Evolutionary conservation across 495 filamentous ascomycete genomes (phyloP).

Genomic region (Aspergillus carlsbadensis): DNA sequence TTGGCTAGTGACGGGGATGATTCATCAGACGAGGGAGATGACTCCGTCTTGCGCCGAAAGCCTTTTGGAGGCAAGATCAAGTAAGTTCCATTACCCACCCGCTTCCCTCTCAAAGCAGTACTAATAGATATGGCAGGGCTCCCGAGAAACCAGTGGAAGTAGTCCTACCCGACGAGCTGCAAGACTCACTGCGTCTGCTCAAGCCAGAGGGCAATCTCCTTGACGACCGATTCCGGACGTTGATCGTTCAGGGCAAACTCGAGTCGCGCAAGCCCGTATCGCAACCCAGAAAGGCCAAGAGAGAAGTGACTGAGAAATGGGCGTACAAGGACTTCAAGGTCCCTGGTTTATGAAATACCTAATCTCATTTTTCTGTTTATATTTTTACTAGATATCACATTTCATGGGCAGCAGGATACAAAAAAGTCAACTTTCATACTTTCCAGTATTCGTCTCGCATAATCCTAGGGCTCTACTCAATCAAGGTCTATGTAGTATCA

Average conservation of each 20-base stretch:
- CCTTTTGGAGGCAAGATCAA: slow-evolving; percentile 70
- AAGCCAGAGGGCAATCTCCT: slow-evolving; percentile 95
- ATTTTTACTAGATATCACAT: slow-evolving; percentile 15
- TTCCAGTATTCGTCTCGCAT: not conserved
- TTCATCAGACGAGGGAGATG: slow-evolving; percentile 52
- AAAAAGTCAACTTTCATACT: slow-evolving; percentile 9
- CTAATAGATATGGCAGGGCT: slow-evolving; percentile 41
- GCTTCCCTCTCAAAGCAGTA: not conserved
- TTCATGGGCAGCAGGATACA: slow-evolving; percentile 7
- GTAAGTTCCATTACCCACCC: slow-evolving; percentile 37
- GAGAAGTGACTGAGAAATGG: slow-evolving; percentile 90
- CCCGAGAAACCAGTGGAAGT: slow-evolving; percentile 82
- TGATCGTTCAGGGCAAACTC: slow-evolving; percentile 84
- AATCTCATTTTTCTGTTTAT: slow-evolving; percentile 15
- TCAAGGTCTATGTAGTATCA: no score
- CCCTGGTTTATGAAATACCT: slow-evolving; percentile 31
- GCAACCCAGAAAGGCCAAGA: slow-evolving; percentile 76
- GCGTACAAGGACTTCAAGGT: slow-evolving; percentile 88
- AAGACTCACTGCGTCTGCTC: slow-evolving; percentile 81
- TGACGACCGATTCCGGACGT: slow-evolving; percentile 85
- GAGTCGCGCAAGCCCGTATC: slow-evolving; percentile 75
- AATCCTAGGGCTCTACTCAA: no score
- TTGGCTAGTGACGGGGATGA: slow-evolving; percentile 51
- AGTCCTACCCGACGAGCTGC: slow-evolving; percentile 88
- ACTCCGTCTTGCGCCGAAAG: slow-evolving; percentile 63